A percentile compares a stretch with the other conserved stretches of the same genome.
Conservation (phyloP, 305 asterid genomes). For the Salvia sclarea region DNA sequence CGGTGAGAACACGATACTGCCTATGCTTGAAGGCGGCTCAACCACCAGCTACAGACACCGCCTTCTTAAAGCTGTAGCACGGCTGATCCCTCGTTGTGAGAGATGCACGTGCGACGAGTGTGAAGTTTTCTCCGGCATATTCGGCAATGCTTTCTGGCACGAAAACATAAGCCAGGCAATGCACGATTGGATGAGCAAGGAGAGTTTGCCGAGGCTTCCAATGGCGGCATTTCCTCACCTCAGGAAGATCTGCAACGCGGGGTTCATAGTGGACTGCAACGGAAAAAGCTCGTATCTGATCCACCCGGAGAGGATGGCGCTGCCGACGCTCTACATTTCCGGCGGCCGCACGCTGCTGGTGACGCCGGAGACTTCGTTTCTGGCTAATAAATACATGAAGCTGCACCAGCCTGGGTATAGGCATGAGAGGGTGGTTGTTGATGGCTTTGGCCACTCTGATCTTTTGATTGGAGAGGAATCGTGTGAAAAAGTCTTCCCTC, state of each 20-base stretch:
- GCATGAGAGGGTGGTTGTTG: slow-evolving; percentile 49
- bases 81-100: slow-evolving; percentile 49
- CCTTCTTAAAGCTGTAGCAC: slow-evolving; percentile 45
- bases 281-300: slow-evolving; percentile 46
- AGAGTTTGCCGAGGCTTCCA: slow-evolving; percentile 36
- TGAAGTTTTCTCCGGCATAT: slow-evolving; percentile 55
- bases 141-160: slow-evolving; percentile 61
- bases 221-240: slow-evolving; percentile 64
- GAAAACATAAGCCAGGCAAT: slow-evolving; percentile 42
- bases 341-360: slow-evolving; percentile 50
- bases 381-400: slow-evolving; percentile 57
- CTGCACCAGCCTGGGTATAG: slow-evolving; percentile 54
- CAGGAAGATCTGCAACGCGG: slow-evolving; percentile 46
- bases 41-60: slow-evolving; percentile 34
- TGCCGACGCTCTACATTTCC: slow-evolving; percentile 52
- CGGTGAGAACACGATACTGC: slow-evolving; percentile 44
- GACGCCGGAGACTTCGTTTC: slow-evolving; percentile 52
- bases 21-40: slow-evolving; percentile 38
- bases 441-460: slow-evolving; percentile 61
- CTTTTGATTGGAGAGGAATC: slow-evolving; percentile 56
- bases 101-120: slow-evolving; percentile 57
- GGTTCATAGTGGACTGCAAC: slow-evolving; percentile 46
- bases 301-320: slow-evolving; percentile 54
- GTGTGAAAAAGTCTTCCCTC: slow-evolving; percentile 39
- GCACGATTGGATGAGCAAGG: slow-evolving; percentile 50